phyloP scores from a whole-genome alignment of 352 stramenopile genomes.

The Globisporangium parvum region DNA sequence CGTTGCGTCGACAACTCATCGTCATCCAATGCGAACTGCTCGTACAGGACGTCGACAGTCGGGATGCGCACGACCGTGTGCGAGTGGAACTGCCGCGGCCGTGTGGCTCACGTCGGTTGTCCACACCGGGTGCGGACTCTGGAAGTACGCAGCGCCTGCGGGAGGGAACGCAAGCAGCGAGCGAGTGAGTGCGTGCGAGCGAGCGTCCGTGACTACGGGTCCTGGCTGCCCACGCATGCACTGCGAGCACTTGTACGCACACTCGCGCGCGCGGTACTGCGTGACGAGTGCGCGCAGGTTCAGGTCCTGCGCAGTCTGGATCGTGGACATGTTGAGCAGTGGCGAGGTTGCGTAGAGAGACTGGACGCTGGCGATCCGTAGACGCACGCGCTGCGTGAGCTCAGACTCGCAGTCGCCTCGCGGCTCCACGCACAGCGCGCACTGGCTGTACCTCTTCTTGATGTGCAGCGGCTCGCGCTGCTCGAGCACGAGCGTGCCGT shows the following conservation, averaged over 20 bases:
- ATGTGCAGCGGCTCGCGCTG: conserved; percentile 43
- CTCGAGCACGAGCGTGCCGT: conserved; percentile 56
- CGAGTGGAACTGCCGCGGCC: conserved; percentile 23
- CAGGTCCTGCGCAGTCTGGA: conserved; percentile 29
- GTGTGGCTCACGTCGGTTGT: conserved; percentile 19
- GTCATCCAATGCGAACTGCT: too few relatives aligned
- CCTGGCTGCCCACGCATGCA: too few relatives aligned
- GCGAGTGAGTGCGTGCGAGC: background rate
- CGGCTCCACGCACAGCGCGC: background rate
- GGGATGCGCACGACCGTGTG: conserved; percentile 40
- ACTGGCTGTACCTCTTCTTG: conserved; percentile 22
- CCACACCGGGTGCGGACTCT: conserved; percentile 36
- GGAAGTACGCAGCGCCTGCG: conserved; percentile 35
- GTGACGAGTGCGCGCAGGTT: conserved; percentile 28
- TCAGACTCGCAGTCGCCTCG: background rate
- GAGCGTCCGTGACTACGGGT: too few relatives aligned
- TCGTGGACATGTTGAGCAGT: conserved; percentile 36
- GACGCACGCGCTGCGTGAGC: background rate
- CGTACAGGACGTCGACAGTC: conserved; percentile 26
- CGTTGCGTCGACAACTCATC: too few relatives aligned
- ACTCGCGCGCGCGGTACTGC: conserved; percentile 38
- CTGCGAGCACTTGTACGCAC: conserved; percentile 20
- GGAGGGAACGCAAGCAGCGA: too few relatives aligned
- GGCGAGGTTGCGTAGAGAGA: conserved; percentile 26
- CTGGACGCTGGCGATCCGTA: conserved; percentile 20